Evolutionary conservation across 306 rosid species (phyloP), one percentile per base, ranked within the genome.

Genomic region (Pterocarpus macrocarpus): DNA sequence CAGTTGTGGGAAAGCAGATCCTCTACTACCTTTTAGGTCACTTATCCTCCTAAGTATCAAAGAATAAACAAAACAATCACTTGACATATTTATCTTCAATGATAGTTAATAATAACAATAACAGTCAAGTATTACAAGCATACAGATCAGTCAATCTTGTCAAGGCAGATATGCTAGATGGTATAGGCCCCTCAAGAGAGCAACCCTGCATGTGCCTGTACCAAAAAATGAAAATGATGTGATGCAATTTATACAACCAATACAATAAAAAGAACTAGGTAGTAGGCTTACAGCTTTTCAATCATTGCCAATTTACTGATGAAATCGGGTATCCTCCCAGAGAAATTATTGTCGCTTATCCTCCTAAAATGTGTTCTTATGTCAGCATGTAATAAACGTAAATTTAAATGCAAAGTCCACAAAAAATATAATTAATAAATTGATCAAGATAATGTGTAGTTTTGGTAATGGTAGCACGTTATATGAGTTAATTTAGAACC

Each of bases 181-280:
- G 97, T 71, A 95, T 91, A 38, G 98, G 98, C 16, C 98, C 98
- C 82, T 88, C 86, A 53, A 95, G 88, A n/a, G 91, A 82, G 85
- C 92, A 85, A 78, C 98, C 98, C 38, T 89, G 80, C 1, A 95
- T 90, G 49, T 85, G 94, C 88, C 98, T 95, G 91, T 66, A 88
- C 64, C 15, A 70, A 81, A 74, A 44, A 39, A 30, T 34, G 6
- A 22, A 22, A 22, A 22, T 22, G 39, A 35, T 15, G 47, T 28
- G 50, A 81, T 67, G 38, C 74, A 59, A 4, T 35, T 56, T 14
- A 70, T 52, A 80, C 17, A 57, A 12, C 64, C 71, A 81, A 61
- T 33, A 76, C 65, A 79, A 58, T 34, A n/a, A 81, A 39, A 67
- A 75, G n/a, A 71, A 58, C n/a, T 38, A 35, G 47, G 33, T 22